Conservation (phyloP, 164 flowering plant species). For the Houttuynia cordata region DNA sequence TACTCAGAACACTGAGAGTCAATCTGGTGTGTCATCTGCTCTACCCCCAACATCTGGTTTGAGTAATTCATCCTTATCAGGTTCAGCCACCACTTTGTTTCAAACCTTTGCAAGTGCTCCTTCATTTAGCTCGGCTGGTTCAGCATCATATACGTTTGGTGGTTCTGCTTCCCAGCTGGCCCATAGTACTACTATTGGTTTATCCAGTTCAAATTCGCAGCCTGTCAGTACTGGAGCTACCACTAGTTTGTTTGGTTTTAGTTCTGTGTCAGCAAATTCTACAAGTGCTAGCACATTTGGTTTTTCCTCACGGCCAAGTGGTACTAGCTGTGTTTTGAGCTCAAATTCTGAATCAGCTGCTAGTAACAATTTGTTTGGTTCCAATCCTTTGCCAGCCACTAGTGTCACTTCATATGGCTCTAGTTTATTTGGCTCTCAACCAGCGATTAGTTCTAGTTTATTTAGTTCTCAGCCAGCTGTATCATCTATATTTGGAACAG, state of each 20-base stretch:
- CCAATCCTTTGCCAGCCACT: background rate
- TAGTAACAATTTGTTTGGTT: background rate
- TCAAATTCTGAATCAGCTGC: background rate
- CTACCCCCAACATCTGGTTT: conserved; percentile 31
- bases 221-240: background rate
- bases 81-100: conserved; percentile 27
- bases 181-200: background rate
- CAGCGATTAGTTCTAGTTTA: background rate
- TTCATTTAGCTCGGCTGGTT: background rate
- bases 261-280: background rate
- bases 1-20: conserved; percentile 27
- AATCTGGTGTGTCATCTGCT: conserved; percentile 34
- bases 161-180: background rate
- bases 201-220: background rate
- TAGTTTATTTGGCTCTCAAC: background rate
- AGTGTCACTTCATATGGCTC: background rate
- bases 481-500: conserved; percentile 9
- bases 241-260: background rate
- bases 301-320: background rate
- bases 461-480: background rate
- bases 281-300: background rate
- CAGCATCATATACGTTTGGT: background rate
- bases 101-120: conserved; percentile 14
- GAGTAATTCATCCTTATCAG: conserved; percentile 22
- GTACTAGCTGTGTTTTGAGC: background rate